phyloP scores from a whole-genome alignment of 1,284 basidiomycete genomes.

The Coriolopsis trogii region DNA sequence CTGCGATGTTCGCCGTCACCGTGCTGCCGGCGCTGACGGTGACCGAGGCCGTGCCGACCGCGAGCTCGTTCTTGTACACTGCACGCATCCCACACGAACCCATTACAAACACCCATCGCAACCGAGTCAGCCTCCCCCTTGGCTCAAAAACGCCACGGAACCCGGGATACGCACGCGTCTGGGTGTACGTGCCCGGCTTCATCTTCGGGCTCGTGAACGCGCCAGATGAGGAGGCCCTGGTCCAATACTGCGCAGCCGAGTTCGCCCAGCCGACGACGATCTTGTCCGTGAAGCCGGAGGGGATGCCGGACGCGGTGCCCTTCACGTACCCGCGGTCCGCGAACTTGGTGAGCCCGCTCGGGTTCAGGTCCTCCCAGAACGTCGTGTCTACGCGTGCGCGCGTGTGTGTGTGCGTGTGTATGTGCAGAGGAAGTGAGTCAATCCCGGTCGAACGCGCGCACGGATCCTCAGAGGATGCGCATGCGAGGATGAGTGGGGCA shows the following conservation, averaged over 20 bases:
- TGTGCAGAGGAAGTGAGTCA: too few relatives aligned
- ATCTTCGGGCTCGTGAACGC: slow-evolving; percentile 45
- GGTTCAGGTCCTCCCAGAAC: slow-evolving; percentile 47
- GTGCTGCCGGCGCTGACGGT: not conserved
- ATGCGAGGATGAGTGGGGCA: slow-evolving; percentile 16
- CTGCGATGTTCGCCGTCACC: slow-evolving; percentile 4
- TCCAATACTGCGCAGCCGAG: slow-evolving; percentile 6
- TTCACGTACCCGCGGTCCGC: slow-evolving; percentile 48
- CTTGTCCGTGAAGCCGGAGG: slow-evolving; percentile 42
- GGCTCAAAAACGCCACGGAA: not conserved
- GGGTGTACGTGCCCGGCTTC: slow-evolving; percentile 44
- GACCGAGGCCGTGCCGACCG: slow-evolving; percentile 6
- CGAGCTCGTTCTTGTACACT: slow-evolving; percentile 5
- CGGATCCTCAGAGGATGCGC: not conserved
- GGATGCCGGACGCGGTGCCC: slow-evolving; percentile 47
- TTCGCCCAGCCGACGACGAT: slow-evolving; percentile 30
- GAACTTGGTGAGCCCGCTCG: slow-evolving; percentile 46
- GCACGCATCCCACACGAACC: not conserved
- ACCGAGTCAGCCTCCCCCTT: too few relatives aligned
- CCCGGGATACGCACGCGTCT: not conserved
- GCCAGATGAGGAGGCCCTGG: slow-evolving; percentile 1
- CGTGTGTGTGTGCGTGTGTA: too few relatives aligned
- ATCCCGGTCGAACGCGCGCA: too few relatives aligned
- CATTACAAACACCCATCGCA: not conserved
- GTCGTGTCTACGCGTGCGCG: not conserved